Percentiles rank a stretch among this genome's conserved stretches.
These are phyloP conservation scores for Sugiyamaella smithiae DNA, from an alignment of 805 yeast genomes.

Conservation along the genomic window DNA sequence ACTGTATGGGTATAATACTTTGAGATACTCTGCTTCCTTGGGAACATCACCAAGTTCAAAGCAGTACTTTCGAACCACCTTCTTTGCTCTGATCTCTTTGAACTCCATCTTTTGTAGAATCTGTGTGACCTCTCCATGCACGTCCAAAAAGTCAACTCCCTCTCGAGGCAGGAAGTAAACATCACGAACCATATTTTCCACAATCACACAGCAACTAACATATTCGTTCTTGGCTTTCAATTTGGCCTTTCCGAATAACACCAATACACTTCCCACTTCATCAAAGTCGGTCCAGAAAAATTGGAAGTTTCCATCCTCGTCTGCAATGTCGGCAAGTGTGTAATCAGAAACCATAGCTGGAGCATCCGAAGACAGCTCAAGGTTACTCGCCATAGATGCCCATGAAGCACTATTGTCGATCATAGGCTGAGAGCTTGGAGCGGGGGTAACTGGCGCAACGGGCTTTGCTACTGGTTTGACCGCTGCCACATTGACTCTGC, in stretches of 20 bases:
- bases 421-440: neutral
- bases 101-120: constrained; percentile 59
- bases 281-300: constrained; percentile 91
- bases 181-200: constrained; percentile 67
- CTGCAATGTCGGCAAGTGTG: neutral
- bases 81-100: constrained; percentile 61
- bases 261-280: constrained; percentile 65
- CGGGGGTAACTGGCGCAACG: neutral
- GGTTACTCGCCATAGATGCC: neutral
- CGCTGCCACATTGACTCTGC: constrained; percentile 7
- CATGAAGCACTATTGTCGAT: neutral
- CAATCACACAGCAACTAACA: constrained; percentile 74
- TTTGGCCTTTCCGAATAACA: constrained; percentile 77
- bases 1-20: constrained; percentile 65
- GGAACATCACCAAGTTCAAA: constrained; percentile 84
- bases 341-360: neutral
- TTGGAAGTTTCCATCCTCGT: constrained; percentile 52
- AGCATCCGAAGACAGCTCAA: constrained; percentile 5
- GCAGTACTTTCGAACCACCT: constrained; percentile 76
- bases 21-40: constrained; percentile 71
- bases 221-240: constrained; percentile 46
- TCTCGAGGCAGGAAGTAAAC: constrained; percentile 73
- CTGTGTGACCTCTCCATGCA: constrained; percentile 73
- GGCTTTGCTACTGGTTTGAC: constrained; percentile 1
- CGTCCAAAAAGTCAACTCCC: constrained; percentile 49